These are phyloP conservation scores for Alternaria postmessia DNA, from an alignment of 2,329 filamentous ascomycete species.

Conservation along the genomic window DNA sequence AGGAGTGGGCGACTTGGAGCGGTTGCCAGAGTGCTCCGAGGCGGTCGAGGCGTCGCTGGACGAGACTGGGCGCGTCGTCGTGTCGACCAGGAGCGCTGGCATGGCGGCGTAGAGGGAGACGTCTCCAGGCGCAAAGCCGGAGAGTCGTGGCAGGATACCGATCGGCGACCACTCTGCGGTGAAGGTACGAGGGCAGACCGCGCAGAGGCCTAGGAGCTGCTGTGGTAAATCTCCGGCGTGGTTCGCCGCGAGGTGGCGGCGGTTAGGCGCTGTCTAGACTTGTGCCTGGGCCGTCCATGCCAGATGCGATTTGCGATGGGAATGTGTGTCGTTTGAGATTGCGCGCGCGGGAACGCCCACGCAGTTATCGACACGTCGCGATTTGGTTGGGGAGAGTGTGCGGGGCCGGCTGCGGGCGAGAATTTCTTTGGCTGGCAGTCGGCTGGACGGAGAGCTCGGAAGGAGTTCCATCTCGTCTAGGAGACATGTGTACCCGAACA, in stretches of 20 bases:
- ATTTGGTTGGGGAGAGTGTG: slow-evolving; percentile 2
- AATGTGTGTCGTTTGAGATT: slow-evolving; percentile 8
- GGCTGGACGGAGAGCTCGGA: slow-evolving; percentile 1
- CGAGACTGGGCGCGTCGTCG: slow-evolving; percentile 33
- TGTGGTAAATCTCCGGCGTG: slow-evolving; percentile 18
- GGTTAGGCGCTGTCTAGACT: slow-evolving; percentile 19
- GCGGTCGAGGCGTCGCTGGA: slow-evolving; percentile 37
- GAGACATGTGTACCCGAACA: not conserved
- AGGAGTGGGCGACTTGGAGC: slow-evolving; percentile 45
- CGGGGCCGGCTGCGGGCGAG: slow-evolving; percentile 8
- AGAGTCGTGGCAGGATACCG: slow-evolving; percentile 23
- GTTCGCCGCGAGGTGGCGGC: slow-evolving; percentile 22
- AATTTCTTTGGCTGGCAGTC: slow-evolving; percentile 14
- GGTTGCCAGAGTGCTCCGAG: slow-evolving; percentile 28
- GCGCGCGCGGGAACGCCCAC: slow-evolving; percentile 4
- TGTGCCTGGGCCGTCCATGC: slow-evolving; percentile 19
- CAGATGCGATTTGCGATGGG: slow-evolving; percentile 16
- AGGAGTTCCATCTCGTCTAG: slow-evolving; percentile 14
- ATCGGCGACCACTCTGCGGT: slow-evolving; percentile 16
- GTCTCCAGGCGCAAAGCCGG: slow-evolving; percentile 28
- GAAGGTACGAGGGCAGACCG: slow-evolving; percentile 15
- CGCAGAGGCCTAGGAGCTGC: slow-evolving; percentile 14
- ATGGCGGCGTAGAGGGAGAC: slow-evolving; percentile 42
- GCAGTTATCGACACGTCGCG: slow-evolving; percentile 10
- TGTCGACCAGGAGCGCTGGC: slow-evolving; percentile 49